Conservation (phyloP, 164 flowering plant species). For the Vitis rupestris region DNA sequence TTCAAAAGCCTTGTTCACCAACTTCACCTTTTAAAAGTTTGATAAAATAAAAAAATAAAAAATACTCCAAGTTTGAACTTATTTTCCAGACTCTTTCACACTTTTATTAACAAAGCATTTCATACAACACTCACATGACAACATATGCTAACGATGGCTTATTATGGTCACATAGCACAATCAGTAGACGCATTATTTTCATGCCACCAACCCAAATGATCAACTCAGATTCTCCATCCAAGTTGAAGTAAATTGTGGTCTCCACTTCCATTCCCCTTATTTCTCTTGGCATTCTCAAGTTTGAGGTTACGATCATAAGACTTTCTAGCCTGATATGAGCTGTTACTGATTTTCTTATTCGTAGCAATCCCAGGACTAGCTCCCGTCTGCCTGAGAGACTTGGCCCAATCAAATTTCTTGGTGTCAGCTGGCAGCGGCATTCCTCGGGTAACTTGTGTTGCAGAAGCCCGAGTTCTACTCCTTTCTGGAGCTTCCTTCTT, state of each 20-base stretch:
- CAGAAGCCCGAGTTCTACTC: conserved; percentile 6
- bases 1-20: too few species aligned
- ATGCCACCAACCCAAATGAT: background rate
- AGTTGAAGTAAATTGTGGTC: conserved; percentile 13
- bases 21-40: too few species aligned
- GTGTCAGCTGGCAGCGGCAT: background rate
- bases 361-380: background rate
- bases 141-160: too few species aligned
- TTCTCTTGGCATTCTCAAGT: conserved; percentile 1
- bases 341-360: conserved; percentile 1
- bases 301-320: background rate
- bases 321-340: background rate
- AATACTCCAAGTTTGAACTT: too few species aligned
- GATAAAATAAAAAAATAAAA: too few species aligned
- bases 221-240: conserved; percentile 24
- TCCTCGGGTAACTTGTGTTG: conserved; percentile 6
- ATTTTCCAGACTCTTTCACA: too few species aligned
- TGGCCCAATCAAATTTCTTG: conserved; percentile 52
- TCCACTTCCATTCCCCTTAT: conserved; percentile 1
- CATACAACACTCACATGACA: too few species aligned
- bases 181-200: background rate
- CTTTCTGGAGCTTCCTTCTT: conserved; percentile 27
- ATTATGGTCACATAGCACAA: too few species aligned
- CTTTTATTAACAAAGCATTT: too few species aligned
- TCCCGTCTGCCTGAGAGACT: conserved; percentile 32